Conservation (phyloP, 2,329 filamentous ascomycete species). For the Colletotrichum lini region DNA sequence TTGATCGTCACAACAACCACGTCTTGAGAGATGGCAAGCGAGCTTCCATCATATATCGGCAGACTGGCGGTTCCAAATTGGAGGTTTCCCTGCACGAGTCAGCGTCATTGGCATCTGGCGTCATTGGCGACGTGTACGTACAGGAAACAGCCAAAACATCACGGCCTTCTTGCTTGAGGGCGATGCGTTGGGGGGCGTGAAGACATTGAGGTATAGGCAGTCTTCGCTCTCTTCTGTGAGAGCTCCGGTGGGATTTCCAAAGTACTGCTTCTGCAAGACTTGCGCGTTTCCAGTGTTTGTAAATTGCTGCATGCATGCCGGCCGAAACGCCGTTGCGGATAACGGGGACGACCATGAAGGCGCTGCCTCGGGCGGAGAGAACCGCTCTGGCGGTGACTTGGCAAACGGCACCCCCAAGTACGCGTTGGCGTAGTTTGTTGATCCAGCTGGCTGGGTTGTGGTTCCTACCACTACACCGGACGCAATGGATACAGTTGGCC, state of each 20-base stretch:
- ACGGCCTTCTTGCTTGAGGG: slow-evolving; percentile 41
- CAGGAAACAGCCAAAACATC: slow-evolving; percentile 43
- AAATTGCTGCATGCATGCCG: slow-evolving; percentile 38
- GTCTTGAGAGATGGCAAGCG: slow-evolving; percentile 30
- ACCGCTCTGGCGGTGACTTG: slow-evolving; percentile 37
- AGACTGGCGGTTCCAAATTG: slow-evolving; percentile 38
- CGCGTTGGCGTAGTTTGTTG: slow-evolving; percentile 28
- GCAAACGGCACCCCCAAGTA: slow-evolving; percentile 35
- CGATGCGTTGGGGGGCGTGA: slow-evolving; percentile 43
- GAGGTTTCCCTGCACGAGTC: slow-evolving; percentile 24
- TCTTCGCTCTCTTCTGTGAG: slow-evolving; percentile 50
- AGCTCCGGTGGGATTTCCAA: slow-evolving; percentile 33
- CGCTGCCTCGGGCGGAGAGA: slow-evolving; percentile 32
- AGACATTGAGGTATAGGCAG: slow-evolving; percentile 54
- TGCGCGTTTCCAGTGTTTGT: slow-evolving; percentile 10
- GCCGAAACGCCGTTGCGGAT: slow-evolving; percentile 23
- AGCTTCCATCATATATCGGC: slow-evolving; percentile 35
- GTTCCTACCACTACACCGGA: slow-evolving; percentile 31
- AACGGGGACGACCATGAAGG: slow-evolving; percentile 15
- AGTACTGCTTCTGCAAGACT: slow-evolving; percentile 19
- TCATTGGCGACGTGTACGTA: neutral
- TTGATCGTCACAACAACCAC: slow-evolving; percentile 38
- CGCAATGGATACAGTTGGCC: slow-evolving; percentile 23
- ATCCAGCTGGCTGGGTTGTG: slow-evolving; percentile 12
- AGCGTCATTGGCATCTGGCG: neutral